Conservation (phyloP, 192 early-diverging fungal genomes). For the Backusella parvicylindrica region DNA sequence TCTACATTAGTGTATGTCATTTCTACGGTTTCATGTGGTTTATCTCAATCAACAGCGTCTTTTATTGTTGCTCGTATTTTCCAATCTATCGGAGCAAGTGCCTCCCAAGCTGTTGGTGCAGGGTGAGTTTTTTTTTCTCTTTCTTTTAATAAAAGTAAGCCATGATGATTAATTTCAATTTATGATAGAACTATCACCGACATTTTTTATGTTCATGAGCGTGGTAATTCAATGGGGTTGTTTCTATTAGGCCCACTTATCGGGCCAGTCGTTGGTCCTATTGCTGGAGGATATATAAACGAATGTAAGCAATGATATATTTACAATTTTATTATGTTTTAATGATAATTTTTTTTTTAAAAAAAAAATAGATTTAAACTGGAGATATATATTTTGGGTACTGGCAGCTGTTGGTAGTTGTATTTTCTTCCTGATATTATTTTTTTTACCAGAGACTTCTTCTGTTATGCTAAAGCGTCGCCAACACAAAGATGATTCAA, state of each 20-base stretch:
- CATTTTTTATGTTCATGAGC: conserved; percentile 29
- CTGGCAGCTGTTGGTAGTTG: conserved; percentile 48
- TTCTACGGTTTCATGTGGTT: conserved; percentile 28
- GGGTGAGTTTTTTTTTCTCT: too few relatives aligned
- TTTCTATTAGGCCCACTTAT: conserved; percentile 40
- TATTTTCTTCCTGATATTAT: conserved; percentile 44
- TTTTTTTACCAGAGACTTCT: conserved; percentile 61
- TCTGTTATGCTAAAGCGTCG: neutral
- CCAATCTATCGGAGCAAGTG: conserved; percentile 30
- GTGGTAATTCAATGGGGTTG: conserved; percentile 39
- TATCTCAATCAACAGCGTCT: conserved; percentile 15
- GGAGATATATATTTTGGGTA: conserved; percentile 55
- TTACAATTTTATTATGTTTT: neutral
- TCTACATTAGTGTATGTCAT: conserved; percentile 27
- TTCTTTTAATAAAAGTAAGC: neutral
- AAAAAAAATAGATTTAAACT: conserved; percentile 13
- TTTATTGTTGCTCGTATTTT: conserved; percentile 25
- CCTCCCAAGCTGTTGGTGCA: conserved; percentile 33
- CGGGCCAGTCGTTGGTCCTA: conserved; percentile 40
- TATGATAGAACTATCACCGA: conserved; percentile 37
- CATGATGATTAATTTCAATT: neutral
- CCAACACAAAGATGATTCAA: neutral
- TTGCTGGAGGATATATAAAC: conserved; percentile 37
- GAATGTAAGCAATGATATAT: conserved; percentile 15
- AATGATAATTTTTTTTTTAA: too few relatives aligned